Evolutionary conservation across 2,329 filamentous ascomycete species (phyloP).

Genomic region (Nigrospora oryzae): DNA sequence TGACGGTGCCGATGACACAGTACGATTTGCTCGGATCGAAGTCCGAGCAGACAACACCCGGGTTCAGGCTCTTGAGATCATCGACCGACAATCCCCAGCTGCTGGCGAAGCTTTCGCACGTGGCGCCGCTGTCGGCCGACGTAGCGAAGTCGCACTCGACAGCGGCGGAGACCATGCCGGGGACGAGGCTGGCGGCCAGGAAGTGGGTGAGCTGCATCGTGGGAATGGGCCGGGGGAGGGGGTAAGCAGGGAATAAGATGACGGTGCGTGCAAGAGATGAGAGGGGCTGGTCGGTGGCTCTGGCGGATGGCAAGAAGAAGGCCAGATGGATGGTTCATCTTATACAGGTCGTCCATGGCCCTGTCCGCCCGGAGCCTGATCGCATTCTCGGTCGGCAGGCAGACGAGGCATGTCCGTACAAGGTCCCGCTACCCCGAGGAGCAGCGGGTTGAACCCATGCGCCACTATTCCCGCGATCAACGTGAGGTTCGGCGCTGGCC

Average conservation of each 20-base stretch:
- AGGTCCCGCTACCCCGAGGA: background rate
- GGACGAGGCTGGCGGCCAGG: slow-evolving; percentile 3
- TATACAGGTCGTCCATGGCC: background rate
- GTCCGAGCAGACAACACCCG: slow-evolving; percentile 12
- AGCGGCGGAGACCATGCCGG: slow-evolving; percentile 4
- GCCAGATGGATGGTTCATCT: background rate
- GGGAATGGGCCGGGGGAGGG: background rate
- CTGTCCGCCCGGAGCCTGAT: background rate
- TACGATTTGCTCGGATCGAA: slow-evolving; percentile 10
- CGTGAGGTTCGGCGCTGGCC: background rate
- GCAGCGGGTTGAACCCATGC: background rate
- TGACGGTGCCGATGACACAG: slow-evolving; percentile 12
- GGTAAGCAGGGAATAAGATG: background rate
- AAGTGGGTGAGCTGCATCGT: slow-evolving; percentile 5
- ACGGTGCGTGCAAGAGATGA: background rate
- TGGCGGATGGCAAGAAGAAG: background rate
- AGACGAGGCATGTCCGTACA: background rate
- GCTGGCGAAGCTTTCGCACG: slow-evolving; percentile 14
- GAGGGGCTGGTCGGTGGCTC: background rate
- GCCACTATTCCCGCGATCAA: background rate
- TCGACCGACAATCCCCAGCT: slow-evolving; percentile 13
- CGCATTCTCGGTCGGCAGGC: background rate
- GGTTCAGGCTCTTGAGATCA: slow-evolving; percentile 15
- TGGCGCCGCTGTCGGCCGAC: slow-evolving; percentile 12
- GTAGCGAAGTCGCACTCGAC: slow-evolving; percentile 8